Conservation (phyloP, 441 rosid genomes). For the Brassica balearica region DNA sequence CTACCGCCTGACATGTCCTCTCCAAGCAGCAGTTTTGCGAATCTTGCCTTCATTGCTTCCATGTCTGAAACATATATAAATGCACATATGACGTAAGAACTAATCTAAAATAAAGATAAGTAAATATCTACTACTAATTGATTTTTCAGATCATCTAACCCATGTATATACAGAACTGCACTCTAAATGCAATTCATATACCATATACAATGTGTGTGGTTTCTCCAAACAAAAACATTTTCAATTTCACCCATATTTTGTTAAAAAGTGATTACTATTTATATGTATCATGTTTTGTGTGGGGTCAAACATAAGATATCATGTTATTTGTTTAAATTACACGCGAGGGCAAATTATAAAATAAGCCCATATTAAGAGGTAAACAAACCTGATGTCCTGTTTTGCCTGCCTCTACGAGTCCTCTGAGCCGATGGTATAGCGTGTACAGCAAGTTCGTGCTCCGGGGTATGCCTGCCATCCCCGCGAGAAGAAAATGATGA, state of each 20-base stretch:
- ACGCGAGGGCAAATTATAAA: background rate
- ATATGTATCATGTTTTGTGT: background rate
- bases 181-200: background rate
- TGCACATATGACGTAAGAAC: background rate
- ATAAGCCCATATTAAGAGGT: background rate
- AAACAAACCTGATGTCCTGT: slow-evolving; percentile 19
- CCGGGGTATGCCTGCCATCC: slow-evolving; percentile 39
- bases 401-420: slow-evolving; percentile 29
- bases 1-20: slow-evolving; percentile 78
- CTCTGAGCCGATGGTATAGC: background rate
- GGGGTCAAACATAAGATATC: background rate
- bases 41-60: slow-evolving; percentile 60
- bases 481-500: slow-evolving; percentile 46
- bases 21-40: slow-evolving; percentile 63
- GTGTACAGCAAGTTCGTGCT: slow-evolving; percentile 28
- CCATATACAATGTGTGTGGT: background rate
- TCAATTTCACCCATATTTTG: too few relatives aligned
- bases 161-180: slow-evolving; percentile 1
- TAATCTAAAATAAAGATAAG: background rate
- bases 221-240: too few relatives aligned
- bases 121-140: background rate
- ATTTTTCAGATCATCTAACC: background rate
- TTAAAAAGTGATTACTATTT: background rate
- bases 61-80: slow-evolving; percentile 46
- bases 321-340: background rate